Conservation (phyloP, 2,329 filamentous ascomycete species). For the Ophiostoma tasmaniense region DNA sequence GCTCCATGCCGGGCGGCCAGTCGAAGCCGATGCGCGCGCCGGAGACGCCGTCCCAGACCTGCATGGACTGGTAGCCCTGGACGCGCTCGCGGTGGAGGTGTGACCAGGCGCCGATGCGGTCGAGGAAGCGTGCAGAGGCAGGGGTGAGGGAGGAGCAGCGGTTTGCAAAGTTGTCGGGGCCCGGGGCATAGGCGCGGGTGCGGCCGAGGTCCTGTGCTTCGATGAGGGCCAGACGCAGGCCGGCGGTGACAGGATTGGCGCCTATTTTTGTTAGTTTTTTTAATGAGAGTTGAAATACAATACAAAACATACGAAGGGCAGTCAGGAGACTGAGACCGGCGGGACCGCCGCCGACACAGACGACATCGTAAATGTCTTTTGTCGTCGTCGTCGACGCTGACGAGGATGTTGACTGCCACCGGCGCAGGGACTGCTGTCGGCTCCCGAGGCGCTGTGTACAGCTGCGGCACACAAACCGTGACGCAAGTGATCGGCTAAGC, state of each 20-base stretch:
- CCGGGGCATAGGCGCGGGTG: conserved; percentile 56
- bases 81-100: conserved; percentile 65
- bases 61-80: conserved; percentile 90
- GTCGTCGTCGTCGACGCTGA: neutral
- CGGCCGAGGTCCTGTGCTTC: conserved; percentile 79
- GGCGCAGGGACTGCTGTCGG: conserved; percentile 31
- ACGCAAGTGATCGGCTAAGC: conserved; percentile 10
- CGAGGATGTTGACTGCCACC: conserved; percentile 14
- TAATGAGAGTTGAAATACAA: too few species aligned
- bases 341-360: conserved; percentile 83
- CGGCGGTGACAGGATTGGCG: conserved; percentile 63
- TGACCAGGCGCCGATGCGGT: conserved; percentile 76
- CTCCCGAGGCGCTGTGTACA: conserved; percentile 33
- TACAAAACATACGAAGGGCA: conserved; percentile 56
- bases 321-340: conserved; percentile 77
- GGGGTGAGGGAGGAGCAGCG: conserved; percentile 93
- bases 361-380: conserved; percentile 82
- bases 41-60: conserved; percentile 94
- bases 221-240: conserved; percentile 77
- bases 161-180: conserved; percentile 71
- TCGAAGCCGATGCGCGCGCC: conserved; percentile 85
- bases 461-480: conserved; percentile 35
- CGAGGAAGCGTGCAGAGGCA: conserved; percentile 72
- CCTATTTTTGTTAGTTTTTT: conserved; percentile 38
- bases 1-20: conserved; percentile 45